These are phyloP conservation scores for Capsicum baccatum DNA, from an alignment of 257 asterid genomes.

Conservation along the genomic window DNA sequence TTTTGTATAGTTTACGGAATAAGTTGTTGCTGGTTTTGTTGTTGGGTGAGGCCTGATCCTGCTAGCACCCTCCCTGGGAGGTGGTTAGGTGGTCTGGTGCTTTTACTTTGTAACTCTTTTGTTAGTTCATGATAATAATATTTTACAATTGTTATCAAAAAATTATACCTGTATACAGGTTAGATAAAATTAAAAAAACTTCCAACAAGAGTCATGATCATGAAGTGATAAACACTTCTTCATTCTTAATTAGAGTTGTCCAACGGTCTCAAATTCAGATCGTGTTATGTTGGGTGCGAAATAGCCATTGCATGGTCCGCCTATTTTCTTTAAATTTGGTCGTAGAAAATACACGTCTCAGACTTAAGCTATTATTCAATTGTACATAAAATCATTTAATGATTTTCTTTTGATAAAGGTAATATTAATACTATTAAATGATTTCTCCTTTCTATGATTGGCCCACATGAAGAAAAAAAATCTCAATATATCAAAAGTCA, in stretches of 20 bases:
- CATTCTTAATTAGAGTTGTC: background rate
- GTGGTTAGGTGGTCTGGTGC: too few species aligned
- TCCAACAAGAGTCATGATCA: fast-evolving
- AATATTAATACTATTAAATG: background rate
- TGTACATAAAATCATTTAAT: too few species aligned
- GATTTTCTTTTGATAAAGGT: background rate
- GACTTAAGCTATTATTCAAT: background rate
- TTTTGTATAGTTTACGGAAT: too few species aligned
- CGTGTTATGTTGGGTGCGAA: too few species aligned
- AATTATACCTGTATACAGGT: too few species aligned
- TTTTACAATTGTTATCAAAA: too few species aligned
- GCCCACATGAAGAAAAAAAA: background rate
- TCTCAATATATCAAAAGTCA: background rate
- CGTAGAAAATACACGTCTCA: background rate
- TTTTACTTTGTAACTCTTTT: too few species aligned
- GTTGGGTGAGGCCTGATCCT: too few species aligned
- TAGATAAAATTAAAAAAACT: background rate
- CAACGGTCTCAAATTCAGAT: background rate
- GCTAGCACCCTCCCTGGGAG: too few species aligned
- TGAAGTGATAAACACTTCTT: fast-evolving
- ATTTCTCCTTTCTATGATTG: background rate
- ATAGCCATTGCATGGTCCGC: too few species aligned
- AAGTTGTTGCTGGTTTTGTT: too few species aligned
- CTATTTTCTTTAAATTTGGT: background rate
- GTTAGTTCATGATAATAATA: too few species aligned